Base-by-base conservation (phyloP, 192 early-diverging fungal genomes). In the Coemansia sp. region DNA sequence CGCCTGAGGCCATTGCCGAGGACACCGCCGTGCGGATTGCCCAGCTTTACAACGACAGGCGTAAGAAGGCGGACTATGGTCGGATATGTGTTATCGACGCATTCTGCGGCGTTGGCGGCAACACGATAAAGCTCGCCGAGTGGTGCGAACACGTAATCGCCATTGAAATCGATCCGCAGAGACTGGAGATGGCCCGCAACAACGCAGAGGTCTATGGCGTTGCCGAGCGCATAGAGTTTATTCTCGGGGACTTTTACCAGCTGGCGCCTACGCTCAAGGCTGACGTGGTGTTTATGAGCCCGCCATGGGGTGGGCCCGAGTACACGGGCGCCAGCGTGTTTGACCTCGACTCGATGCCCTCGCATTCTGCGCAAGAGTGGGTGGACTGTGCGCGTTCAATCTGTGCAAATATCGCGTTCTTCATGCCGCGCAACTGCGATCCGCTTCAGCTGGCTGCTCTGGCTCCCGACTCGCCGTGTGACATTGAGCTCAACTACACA, bases 101-200 rank as follows among this genome's bases (percentile, higher is more conserved):
- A 0, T 98, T 96, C 68, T 96, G 94, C 72, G 97, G 97, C 0
- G 94, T 94, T 12, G 97, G 97, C 15, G 97, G 97, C 5, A 99
- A 99, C 71, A 70, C 94, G 16, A 99, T 99, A 72, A 95, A 98
- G 79, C 98, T 99, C 87, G 96, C 97, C 4, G 79, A 87, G 64
- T 89, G 87, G 10, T 95, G 96, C 70, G 84, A 93, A 68, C 83
- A 85, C 76, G 95, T 97, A 6, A 93, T 99, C 61, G 94, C 96
- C 3, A 91, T 99, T 45, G 97, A 99, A 63, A 91, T 96, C 58
- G 92, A 95, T 67, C 87, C 89, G 9, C 79, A 87, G 5, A 87
- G 91, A 42, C 69, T 99, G 37, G 79, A 84, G 23, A 94, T 93
- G 75, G 95, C 97, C 1, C 74, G 74, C 52, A 81, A 95, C 56